Base-by-base conservation (phyloP, 805 yeast genomes). In the Yarrowia sp. region DNA sequence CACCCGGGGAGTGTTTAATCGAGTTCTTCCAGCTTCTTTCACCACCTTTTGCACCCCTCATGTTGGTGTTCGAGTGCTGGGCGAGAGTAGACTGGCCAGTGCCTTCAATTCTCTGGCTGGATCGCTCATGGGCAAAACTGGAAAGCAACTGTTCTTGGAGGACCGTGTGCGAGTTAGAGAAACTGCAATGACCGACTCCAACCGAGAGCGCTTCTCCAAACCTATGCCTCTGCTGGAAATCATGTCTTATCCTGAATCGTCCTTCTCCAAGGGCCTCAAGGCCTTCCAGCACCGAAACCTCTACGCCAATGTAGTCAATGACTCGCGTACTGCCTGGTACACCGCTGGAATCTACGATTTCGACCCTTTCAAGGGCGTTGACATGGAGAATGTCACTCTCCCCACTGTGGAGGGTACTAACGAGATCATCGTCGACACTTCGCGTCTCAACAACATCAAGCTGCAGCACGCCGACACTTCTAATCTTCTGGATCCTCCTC, bases 301-400 rank as follows among this genome's bases (percentile, higher is more conserved):
- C 49, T 89, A 90, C 71, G 89, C 95, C 6, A 91, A 91, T 75
- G 81, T 89, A 43, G 82, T 86, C 66, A 89, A 90, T 67, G 97
- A 90, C 75, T 86, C 86, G 68, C 82, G 96, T 69, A 85, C 96
- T 4, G 82, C 89, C 16, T 91, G 90, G 87, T 90, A 89, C 83
- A 89, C 96, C 1, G 80, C 96, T 0, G 89, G 63, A 28, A 58
- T 58, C 41, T 58, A 58, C 41, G 63, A 58, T 41, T 58, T 58
- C 30, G 63, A 58, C 32, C 63, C 63, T 9, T 58, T 58, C 51
- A 58, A 43, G 51, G 51, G 49, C 38, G 22, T 58, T 22, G 22
- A 58, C 40, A 30, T 58, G 51, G 63, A 58, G 11, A 40, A 38
- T 12, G 51, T 43, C n/a, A 58, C 49, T 10, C 51, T 58, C 12